Base-by-base conservation (phyloP, 106 monocot genomes). In the Xerophyta viscosa region DNA sequence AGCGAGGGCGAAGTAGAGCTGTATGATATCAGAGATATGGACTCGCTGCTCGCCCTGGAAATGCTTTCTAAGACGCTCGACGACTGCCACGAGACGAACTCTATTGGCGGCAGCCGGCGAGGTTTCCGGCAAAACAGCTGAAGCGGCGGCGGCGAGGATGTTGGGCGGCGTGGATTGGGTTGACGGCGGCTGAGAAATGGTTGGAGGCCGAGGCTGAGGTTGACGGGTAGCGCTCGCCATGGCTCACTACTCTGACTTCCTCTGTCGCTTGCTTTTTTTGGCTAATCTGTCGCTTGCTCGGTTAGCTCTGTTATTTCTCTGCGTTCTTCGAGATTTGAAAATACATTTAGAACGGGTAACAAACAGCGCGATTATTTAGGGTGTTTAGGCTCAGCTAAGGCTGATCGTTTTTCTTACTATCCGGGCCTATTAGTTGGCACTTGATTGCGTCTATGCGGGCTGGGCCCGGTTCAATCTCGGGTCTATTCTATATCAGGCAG, bases 221-320 rank as follows among this genome's bases (percentile, higher is more conserved):
- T 44, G 43, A 14, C 9, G 43, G 43, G n/a, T 17, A 3, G 43
- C 43, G 43, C 43, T 44, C 43, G n/a, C 43, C 43, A 44, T 44
- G 6, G 33, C 33, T 36, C 33, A n/a, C 43, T 3, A 10, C 43
- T 17, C 17, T 17, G 9, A 4, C 43, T 44, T 14, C 4, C 43
- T 44, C 43, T 44, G 14, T 36, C 5, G 5, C 33, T 36, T 14
- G 43, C 43, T 44, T 17, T 17, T n/a, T n/a, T n/a, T n/a, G n/a
- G n/a, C n/a, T n/a, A n/a, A n/a, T n/a, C n/a, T n/a, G n/a, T n/a
- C n/a, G n/a, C n/a, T n/a, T n/a, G n/a, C n/a, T n/a, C n/a, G 7
- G 33, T 33, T 10, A 33, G 10, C 33, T 33, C 33, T 10, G 5
- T 33, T 33, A 10, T 10, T 33, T 33, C 33, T 33, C 10, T 33